Evolutionary conservation across 2,329 filamentous ascomycete species (phyloP).

Genomic region (Cadophora luteo-olivacea): DNA sequence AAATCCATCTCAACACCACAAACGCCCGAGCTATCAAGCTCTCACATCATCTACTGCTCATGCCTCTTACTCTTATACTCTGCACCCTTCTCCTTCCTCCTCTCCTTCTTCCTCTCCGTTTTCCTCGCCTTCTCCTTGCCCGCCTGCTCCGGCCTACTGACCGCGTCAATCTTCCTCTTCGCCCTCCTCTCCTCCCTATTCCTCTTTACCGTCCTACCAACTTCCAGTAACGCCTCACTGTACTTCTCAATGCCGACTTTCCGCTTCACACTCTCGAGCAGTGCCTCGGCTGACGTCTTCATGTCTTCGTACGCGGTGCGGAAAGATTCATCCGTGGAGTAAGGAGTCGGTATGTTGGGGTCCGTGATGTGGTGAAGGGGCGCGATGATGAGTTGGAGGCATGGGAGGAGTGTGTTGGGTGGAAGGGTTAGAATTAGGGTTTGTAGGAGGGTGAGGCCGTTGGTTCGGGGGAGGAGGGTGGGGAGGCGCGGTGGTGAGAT

Average conservation of each 20-base stretch:
- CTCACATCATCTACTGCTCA: constrained; percentile 30
- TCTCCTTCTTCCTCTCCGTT: constrained; percentile 82
- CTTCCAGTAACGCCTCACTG: constrained; percentile 73
- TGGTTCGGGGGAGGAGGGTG: constrained; percentile 75
- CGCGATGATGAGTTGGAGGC: constrained; percentile 68
- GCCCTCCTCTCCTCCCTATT: constrained; percentile 75
- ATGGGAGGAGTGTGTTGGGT: constrained; percentile 61
- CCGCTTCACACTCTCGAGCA: constrained; percentile 83
- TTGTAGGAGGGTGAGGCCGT: constrained; percentile 76
- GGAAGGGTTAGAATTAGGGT: constrained; percentile 70
- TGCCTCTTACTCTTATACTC: constrained; percentile 62
- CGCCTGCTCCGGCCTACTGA: constrained; percentile 80
- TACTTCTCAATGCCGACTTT: constrained; percentile 83
- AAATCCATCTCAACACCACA: neutral
- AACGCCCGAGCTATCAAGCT: neutral
- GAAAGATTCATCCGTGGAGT: constrained; percentile 74
- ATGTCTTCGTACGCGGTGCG: constrained; percentile 73
- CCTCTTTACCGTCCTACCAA: constrained; percentile 74
- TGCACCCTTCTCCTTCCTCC: constrained; percentile 77
- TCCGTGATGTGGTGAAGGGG: constrained; percentile 87
- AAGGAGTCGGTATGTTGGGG: constrained; percentile 73
- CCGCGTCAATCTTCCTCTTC: constrained; percentile 90
- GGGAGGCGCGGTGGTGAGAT: constrained; percentile 66
- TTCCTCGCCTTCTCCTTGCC: constrained; percentile 82
- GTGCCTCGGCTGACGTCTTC: constrained; percentile 73